phyloP scores from a whole-genome alignment of 2,329 filamentous ascomycete genomes.

The Botrytis fragariae region DNA sequence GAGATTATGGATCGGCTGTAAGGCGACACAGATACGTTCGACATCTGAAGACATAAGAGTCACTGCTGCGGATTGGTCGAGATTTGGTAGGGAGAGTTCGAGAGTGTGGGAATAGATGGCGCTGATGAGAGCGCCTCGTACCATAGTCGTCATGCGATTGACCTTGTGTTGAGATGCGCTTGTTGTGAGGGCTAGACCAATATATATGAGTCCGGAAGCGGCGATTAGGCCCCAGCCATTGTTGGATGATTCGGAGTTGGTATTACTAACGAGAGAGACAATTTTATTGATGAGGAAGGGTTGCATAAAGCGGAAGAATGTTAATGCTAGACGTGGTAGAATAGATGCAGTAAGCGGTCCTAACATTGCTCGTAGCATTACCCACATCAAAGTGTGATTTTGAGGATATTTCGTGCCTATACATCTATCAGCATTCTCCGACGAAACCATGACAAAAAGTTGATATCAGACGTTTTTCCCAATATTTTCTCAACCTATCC shows the following conservation, averaged over 20 bases:
- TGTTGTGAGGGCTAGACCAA: conserved; percentile 27
- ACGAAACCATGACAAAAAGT: neutral
- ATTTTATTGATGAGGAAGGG: conserved; percentile 27
- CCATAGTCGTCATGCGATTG: conserved; percentile 27
- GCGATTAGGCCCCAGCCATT: conserved; percentile 28
- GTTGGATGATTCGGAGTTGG: conserved; percentile 13
- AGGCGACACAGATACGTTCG: conserved; percentile 11
- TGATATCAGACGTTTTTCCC: conserved; percentile 23
- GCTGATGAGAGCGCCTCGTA: neutral
- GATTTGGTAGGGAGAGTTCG: neutral
- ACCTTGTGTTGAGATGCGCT: conserved; percentile 30
- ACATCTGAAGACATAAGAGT: conserved; percentile 49
- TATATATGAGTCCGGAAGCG: conserved; percentile 28
- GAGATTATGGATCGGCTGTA: conserved; percentile 39
- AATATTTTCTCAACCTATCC: conserved; percentile 22
- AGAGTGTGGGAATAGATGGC: neutral
- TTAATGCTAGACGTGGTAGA: conserved; percentile 25
- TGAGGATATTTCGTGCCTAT: conserved; percentile 21
- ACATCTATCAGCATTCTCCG: conserved; percentile 15
- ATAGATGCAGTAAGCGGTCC: conserved; percentile 23
- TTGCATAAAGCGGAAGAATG: conserved; percentile 29
- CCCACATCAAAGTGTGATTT: conserved; percentile 27
- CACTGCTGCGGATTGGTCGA: conserved; percentile 35
- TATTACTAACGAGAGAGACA: conserved; percentile 21
- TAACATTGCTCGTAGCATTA: conserved; percentile 25